Conservation (phyloP, 192 early-diverging fungal species). For the Linnemannia exigua region DNA sequence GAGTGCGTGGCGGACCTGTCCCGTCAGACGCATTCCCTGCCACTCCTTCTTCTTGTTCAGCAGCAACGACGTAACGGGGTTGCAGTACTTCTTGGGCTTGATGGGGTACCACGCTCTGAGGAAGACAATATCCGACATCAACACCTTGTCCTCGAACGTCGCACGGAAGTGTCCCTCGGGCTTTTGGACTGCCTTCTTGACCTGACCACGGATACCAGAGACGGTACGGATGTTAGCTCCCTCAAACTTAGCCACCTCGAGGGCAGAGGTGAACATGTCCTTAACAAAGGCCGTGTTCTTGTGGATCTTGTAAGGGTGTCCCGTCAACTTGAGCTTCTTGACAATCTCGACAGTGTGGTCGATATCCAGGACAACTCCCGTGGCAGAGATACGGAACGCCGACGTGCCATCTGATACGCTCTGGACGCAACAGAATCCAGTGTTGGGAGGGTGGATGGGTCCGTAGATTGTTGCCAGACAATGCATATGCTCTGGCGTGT, state of each 20-base stretch:
- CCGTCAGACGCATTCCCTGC: slow-evolving; percentile 91
- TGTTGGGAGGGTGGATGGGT: slow-evolving; percentile 95
- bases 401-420: slow-evolving; percentile 71
- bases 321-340: slow-evolving; percentile 99
- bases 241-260: slow-evolving; percentile 99
- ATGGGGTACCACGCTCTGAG: slow-evolving; percentile 97
- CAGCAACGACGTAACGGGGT: slow-evolving; percentile 95
- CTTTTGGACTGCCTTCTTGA: slow-evolving; percentile 93
- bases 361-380: slow-evolving; percentile 95
- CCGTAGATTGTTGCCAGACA: slow-evolving; percentile 96
- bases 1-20: slow-evolving; percentile 83
- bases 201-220: slow-evolving; percentile 96
- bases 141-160: slow-evolving; percentile 97
- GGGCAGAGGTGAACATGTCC: slow-evolving; percentile 96
- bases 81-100: slow-evolving; percentile 96
- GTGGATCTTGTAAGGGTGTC: slow-evolving; percentile 93
- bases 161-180: slow-evolving; percentile 95
- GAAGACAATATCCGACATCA: slow-evolving; percentile 98
- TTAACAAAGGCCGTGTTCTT: slow-evolving; percentile 98
- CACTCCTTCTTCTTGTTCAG: slow-evolving; percentile 81
- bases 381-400: slow-evolving; percentile 95
- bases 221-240: slow-evolving; percentile 97
- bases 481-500: slow-evolving; percentile 99
- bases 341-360: slow-evolving; percentile 95
- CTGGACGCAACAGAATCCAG: slow-evolving; percentile 96